These are phyloP conservation scores for Rhododendron ferrugineum DNA, from an alignment of 148 eudicot genomes.

Conservation along the genomic window DNA sequence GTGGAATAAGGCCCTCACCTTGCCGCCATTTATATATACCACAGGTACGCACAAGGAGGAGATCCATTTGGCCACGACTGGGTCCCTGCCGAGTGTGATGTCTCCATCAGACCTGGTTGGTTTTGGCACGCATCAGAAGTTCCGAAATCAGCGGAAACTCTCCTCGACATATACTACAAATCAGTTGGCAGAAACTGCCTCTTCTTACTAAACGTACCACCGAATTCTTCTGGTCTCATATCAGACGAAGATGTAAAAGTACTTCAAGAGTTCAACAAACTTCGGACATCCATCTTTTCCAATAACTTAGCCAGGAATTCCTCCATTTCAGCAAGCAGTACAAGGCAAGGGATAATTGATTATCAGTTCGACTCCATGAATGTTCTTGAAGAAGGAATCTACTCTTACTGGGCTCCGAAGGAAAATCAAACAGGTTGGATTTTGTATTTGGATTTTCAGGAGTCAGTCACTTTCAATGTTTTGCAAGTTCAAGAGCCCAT, in stretches of 20 bases:
- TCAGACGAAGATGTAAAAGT: slow-evolving; percentile 65
- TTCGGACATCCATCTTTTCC: slow-evolving; percentile 55
- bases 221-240: slow-evolving; percentile 80
- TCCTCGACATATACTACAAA: slow-evolving; percentile 72
- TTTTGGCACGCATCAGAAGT: slow-evolving; percentile 78
- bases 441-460: slow-evolving; percentile 44
- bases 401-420: slow-evolving; percentile 71
- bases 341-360: slow-evolving; percentile 32
- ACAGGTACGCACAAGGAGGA: slow-evolving; percentile 57
- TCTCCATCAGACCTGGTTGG: slow-evolving; percentile 90
- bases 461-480: slow-evolving; percentile 45
- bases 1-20: slow-evolving; percentile 2
- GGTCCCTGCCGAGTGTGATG: slow-evolving; percentile 91
- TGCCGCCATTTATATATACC: slow-evolving; percentile 1
- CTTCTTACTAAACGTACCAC: slow-evolving; percentile 66
- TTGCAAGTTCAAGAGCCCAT: slow-evolving; percentile 76
- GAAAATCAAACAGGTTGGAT: slow-evolving; percentile 37
- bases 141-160: slow-evolving; percentile 64
- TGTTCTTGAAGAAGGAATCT: slow-evolving; percentile 50
- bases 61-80: slow-evolving; percentile 72
- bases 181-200: slow-evolving; percentile 86
- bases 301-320: slow-evolving; percentile 48
- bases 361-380: slow-evolving; percentile 32
- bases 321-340: slow-evolving; percentile 48
- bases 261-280: slow-evolving; percentile 56